Base-by-base conservation (phyloP, 1,284 basidiomycete genomes). In the Golubevia sp. region DNA sequence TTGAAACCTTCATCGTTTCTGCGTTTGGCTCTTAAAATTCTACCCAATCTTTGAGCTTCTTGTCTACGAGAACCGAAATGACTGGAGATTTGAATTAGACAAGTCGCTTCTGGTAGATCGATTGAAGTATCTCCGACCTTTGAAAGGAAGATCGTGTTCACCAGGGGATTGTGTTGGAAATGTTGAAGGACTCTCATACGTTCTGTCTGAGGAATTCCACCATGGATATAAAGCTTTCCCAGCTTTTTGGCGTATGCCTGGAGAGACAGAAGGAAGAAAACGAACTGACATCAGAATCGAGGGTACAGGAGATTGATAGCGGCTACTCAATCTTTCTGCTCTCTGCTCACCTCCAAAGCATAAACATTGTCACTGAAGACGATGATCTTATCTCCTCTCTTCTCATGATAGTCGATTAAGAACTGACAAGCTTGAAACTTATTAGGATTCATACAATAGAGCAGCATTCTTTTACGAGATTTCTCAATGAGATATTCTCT, bases 141-240 rank as follows among this genome's bases (percentile, higher is more conserved):
- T 55, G 79, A 82, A n/a, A 83, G 63, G 65, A 83, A 83, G 59
- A 83, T 82, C n/a, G 80, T 83, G 68, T 82, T 83, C 63, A 83
- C 76, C 11, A 70, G 52, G 6, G 80, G 79, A 50, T 83, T 82
- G 68, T 83, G 80, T 61, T 83, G 80, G 66, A 83, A 83, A 66
- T 83, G 79, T 55, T 83, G 77, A 66, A 83, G 52, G 38, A 83
- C 79, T 4, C 77, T 68, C 80, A 83, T 82, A 3, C 80, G 74
- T 58, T 82, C 79, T 44, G 77, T 62, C 49, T 83, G 80, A 20
- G 77, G 70, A 15, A 76, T 81, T 23, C 77, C 79, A 23, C 80
- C 80, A 52, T 83, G 77, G 51, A 83, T 83, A 57, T 68, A 83
- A 0, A 74, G 76, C 63, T 83, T 83, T 48, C 71, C 72, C 38